A percentile compares a stretch with the other conserved stretches of the same genome.
Conservation (phyloP, 1,139 yeast genomes). For the Scheffersomyces segobiensis region DNA sequence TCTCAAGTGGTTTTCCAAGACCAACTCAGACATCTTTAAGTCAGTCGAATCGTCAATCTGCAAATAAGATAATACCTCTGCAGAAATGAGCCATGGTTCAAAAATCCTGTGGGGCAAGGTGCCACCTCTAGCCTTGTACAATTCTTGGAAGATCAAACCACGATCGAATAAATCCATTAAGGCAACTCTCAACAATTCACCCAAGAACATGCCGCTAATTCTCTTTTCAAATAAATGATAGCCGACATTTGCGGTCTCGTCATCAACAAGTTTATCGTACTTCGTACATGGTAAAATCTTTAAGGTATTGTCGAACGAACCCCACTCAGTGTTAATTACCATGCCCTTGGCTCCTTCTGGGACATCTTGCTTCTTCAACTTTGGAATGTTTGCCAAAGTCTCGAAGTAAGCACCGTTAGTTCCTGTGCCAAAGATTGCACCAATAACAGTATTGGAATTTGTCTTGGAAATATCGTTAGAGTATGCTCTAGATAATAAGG, state of each 20-base stretch:
- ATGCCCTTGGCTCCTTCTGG: constrained; percentile 61
- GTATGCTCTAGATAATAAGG: constrained; percentile 84
- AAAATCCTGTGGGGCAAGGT: constrained; percentile 64
- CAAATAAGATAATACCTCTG: constrained; percentile 81
- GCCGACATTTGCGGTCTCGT: constrained; percentile 76
- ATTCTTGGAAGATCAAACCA: constrained; percentile 56
- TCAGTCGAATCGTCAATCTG: constrained; percentile 79
- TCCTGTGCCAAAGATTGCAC: constrained; percentile 94
- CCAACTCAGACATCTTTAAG: constrained; percentile 63
- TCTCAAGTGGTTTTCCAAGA: constrained; percentile 63
- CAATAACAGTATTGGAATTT: constrained; percentile 73
- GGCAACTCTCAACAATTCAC: constrained; percentile 78
- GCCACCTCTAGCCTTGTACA: constrained; percentile 50
- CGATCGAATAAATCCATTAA: constrained; percentile 64
- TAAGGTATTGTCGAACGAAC: constrained; percentile 85
- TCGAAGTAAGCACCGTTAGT: constrained; percentile 94
- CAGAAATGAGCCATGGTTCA: constrained; percentile 74
- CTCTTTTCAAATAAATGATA: constrained; percentile 92
- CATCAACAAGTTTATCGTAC: constrained; percentile 71
- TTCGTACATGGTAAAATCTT: constrained; percentile 70
- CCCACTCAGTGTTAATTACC: constrained; percentile 97
- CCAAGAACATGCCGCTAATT: constrained; percentile 91
- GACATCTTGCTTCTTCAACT: constrained; percentile 45
- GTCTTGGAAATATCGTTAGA: constrained; percentile 56
- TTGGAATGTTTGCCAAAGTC: constrained; percentile 65